These are phyloP conservation scores for Suillus brevipes DNA, from an alignment of 768 basidiomycete genomes.

Conservation along the genomic window DNA sequence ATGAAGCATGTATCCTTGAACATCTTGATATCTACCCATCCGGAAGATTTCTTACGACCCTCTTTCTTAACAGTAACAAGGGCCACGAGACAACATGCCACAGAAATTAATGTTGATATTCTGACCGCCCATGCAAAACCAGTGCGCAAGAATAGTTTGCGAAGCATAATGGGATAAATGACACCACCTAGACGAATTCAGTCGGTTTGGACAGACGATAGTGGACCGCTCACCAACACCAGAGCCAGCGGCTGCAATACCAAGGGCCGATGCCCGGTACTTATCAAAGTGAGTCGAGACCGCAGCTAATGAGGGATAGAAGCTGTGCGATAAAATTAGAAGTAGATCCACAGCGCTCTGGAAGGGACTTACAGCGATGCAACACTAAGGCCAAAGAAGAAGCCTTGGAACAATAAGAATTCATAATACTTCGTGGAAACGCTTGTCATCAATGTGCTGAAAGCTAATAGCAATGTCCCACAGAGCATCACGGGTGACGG, in stretches of 20 bases:
- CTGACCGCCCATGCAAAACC: conserved; percentile 68
- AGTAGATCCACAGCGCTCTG: conserved; percentile 5
- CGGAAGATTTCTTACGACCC: conserved; percentile 18
- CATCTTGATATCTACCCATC: conserved; percentile 22
- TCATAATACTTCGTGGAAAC: conserved; percentile 58
- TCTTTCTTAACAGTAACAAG: conserved; percentile 44
- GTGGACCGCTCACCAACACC: conserved; percentile 46
- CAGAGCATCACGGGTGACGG: conserved; percentile 52
- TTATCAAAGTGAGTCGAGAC: conserved; percentile 65
- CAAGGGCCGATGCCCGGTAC: conserved; percentile 70
- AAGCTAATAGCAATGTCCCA: conserved; percentile 49
- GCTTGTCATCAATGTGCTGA: conserved; percentile 62
- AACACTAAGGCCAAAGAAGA: conserved; percentile 65
- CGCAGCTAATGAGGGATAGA: conserved; percentile 68
- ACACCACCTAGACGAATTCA: conserved; percentile 53
- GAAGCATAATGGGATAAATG: conserved; percentile 65
- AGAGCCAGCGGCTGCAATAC: conserved; percentile 70
- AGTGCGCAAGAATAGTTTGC: conserved; percentile 50
- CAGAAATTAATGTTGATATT: conserved; percentile 52
- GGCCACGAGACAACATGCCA: conserved; percentile 47
- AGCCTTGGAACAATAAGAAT: conserved; percentile 61
- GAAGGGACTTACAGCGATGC: conserved; percentile 55
- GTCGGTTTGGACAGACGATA: conserved; percentile 20
- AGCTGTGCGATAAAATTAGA: conserved; percentile 40
- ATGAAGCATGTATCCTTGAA: conserved; percentile 54